These are phyloP conservation scores for Solanum chilense DNA, from an alignment of 257 asterid species.

Conservation along the genomic window DNA sequence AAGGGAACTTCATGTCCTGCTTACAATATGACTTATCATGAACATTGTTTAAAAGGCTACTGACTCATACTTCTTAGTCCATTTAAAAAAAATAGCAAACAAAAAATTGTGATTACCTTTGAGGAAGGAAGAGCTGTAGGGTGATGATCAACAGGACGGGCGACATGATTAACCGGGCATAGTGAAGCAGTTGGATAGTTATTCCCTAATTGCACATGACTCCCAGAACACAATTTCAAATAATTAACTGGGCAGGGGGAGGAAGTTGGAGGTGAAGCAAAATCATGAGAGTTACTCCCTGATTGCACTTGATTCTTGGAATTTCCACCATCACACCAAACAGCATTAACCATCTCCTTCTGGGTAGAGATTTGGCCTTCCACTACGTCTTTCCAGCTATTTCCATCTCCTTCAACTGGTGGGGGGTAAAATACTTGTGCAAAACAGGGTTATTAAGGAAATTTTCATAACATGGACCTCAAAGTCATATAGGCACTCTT, in stretches of 20 bases:
- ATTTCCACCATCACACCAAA: not conserved
- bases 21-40: not conserved
- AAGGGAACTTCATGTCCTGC: not conserved
- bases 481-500: not conserved
- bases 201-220: not conserved
- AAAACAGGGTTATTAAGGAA: not conserved
- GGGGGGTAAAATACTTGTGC: not conserved
- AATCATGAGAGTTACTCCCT: not conserved
- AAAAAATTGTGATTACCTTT: not conserved
- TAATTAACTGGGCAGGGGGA: not conserved
- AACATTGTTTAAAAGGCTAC: not conserved
- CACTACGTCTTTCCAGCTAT: not conserved
- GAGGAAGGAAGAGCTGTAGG: not conserved
- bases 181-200: not conserved
- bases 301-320: not conserved
- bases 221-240: not conserved
- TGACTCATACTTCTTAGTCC: not conserved
- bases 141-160: not conserved
- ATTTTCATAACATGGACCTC: not conserved
- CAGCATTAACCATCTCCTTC: not conserved
- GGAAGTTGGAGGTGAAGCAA: not conserved
- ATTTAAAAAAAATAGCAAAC: not conserved
- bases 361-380: not conserved
- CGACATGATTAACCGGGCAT: not conserved
- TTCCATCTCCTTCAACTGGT: not conserved